A percentile compares a stretch with the other conserved stretches of the same genome.
Evolutionary conservation across 768 basidiomycete species (phyloP).

Genomic region (Rhizopogon vinicolor): DNA sequence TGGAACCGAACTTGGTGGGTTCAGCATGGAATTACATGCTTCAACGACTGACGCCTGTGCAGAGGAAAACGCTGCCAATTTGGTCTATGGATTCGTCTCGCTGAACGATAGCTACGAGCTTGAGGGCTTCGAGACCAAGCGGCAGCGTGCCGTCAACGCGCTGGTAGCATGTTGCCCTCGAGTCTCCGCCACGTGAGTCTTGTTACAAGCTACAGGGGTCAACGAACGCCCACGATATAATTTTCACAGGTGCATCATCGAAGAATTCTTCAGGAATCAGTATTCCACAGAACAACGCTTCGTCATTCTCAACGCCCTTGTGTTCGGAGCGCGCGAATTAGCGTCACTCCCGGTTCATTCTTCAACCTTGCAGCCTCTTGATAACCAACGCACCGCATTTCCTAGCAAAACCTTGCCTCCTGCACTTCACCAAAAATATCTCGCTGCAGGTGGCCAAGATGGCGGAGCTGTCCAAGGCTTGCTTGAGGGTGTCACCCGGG

Average conservation of each 20-base stretch:
- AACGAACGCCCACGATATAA: no score
- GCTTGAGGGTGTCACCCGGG: conserved; percentile 56
- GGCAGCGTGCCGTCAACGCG: conserved; percentile 75
- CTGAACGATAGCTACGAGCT: conserved; percentile 86
- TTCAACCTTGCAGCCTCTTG: no score
- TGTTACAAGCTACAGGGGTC: background rate
- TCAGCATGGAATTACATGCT: no score
- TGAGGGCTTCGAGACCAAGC: conserved; percentile 67
- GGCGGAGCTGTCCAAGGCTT: conserved; percentile 48
- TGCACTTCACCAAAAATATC: conserved; percentile 65
- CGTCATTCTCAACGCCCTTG: no score
- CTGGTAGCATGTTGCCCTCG: conserved; percentile 76
- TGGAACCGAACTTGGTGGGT: conserved; percentile 81
- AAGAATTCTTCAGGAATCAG: no score
- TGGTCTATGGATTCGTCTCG: conserved; percentile 66
- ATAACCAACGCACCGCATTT: conserved; percentile 22
- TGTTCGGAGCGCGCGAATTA: no score
- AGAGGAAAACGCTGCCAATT: conserved; percentile 91
- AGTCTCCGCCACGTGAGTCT: conserved; percentile 73
- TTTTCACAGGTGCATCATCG: no score
- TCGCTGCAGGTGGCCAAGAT: conserved; percentile 36
- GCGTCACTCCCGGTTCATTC: no score
- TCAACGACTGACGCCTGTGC: conserved; percentile 1
- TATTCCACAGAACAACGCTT: no score
- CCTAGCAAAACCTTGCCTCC: conserved; percentile 80